These are phyloP conservation scores for Clonostachys solani DNA, from an alignment of 2,329 filamentous ascomycete species.

Conservation along the genomic window DNA sequence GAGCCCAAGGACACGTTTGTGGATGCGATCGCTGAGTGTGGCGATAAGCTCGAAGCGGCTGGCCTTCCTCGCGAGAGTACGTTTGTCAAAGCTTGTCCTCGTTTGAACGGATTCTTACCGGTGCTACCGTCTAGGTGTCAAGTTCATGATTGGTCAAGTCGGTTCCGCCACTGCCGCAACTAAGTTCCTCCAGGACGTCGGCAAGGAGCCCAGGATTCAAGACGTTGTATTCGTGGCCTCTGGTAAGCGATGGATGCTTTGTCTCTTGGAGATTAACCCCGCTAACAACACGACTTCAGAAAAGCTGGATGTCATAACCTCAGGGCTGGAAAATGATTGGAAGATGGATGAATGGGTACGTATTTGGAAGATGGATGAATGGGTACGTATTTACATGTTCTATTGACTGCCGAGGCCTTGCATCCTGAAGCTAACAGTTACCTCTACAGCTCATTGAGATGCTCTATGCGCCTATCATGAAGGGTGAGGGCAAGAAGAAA, in stretches of 20 bases:
- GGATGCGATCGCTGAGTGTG: conserved; percentile 1
- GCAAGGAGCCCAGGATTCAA: background rate
- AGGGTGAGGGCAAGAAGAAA: background rate
- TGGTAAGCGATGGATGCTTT: background rate
- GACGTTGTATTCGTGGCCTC: background rate
- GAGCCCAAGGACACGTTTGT: background rate
- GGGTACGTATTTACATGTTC: background rate
- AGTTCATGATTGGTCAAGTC: conserved; percentile 2
- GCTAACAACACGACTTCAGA: background rate
- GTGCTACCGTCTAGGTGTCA: background rate
- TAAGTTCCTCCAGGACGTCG: background rate
- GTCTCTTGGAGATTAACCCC: background rate
- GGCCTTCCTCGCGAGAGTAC: conserved; percentile 1
- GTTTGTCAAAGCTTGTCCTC: background rate
- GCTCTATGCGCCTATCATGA: background rate
- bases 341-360: conserved; percentile 1
- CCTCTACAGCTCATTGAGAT: background rate
- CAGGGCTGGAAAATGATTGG: background rate
- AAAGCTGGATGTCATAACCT: background rate
- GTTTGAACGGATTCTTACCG: background rate
- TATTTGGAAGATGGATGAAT: background rate
- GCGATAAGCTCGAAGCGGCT: conserved; percentile 1
- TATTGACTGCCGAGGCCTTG: background rate
- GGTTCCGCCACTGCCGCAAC: background rate
- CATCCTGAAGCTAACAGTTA: background rate